These are phyloP conservation scores for Ophiosphaerella narmari DNA, from an alignment of 2,329 filamentous ascomycete species.

Conservation along the genomic window DNA sequence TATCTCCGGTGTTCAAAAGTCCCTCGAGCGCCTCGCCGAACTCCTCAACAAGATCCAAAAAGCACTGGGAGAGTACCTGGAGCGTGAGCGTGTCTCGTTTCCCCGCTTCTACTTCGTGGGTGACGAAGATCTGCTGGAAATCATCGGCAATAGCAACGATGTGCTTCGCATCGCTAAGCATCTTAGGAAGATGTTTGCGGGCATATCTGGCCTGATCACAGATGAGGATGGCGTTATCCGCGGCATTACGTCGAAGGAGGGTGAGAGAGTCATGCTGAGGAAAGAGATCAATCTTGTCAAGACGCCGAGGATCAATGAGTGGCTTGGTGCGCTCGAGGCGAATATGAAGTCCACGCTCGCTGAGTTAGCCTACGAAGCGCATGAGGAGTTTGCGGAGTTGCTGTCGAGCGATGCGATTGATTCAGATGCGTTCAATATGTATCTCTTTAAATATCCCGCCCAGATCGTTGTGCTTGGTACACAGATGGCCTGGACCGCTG, in stretches of 20 bases:
- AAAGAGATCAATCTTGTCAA: conserved; percentile 91
- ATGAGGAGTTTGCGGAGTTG: conserved; percentile 79
- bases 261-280: conserved; percentile 83
- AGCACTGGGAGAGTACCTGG: conserved; percentile 95
- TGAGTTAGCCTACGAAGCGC: conserved; percentile 84
- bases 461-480: conserved; percentile 95
- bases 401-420: conserved; percentile 76
- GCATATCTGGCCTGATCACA: conserved; percentile 85
- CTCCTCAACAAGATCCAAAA: conserved; percentile 99
- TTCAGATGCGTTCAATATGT: conserved; percentile 71
- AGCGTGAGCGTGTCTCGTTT: conserved; percentile 96
- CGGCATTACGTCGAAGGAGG: conserved; percentile 94
- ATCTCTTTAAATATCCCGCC: conserved; percentile 82
- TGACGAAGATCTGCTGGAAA: conserved; percentile 96
- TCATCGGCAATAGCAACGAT: conserved; percentile 99
- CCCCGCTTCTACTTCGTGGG: conserved; percentile 99
- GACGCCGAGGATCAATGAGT: conserved; percentile 97
- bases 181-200: conserved; percentile 99
- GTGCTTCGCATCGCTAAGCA: conserved; percentile 96
- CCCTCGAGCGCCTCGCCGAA: conserved; percentile 92
- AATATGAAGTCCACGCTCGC: conserved; percentile 95
- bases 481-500: conserved; percentile 90
- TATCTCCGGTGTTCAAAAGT: conserved; percentile 95
- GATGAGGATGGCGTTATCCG: conserved; percentile 89
- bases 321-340: conserved; percentile 88